A percentile compares a stretch with the other conserved stretches of the same genome.
phyloP scores from a whole-genome alignment of 2,329 filamentous ascomycete genomes.

The Tolypocladium amazonense region DNA sequence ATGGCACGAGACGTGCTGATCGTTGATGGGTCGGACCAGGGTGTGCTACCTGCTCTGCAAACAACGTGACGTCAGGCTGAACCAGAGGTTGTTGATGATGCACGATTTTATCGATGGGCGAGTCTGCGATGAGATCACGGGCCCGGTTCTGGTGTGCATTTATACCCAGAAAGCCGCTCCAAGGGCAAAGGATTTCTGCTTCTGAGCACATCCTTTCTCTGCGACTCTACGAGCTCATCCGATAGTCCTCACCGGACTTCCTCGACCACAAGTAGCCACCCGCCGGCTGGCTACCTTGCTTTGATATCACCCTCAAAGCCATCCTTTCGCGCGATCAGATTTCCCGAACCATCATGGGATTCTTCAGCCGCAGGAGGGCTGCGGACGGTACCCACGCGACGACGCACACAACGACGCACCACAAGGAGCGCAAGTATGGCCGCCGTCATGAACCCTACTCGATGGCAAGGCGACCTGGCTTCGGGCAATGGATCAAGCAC shows the following conservation, averaged over 20 bases:
- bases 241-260: neutral
- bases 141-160: neutral
- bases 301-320: neutral
- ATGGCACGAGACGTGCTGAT: neutral
- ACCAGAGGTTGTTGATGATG: neutral
- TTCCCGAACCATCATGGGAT: neutral
- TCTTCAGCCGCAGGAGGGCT: neutral
- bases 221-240: neutral
- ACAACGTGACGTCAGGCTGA: neutral
- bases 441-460: conserved; percentile 16
- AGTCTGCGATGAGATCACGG: neutral
- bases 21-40: neutral
- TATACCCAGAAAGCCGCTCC: neutral
- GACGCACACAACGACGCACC: neutral
- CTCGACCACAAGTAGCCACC: neutral
- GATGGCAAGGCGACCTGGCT: conserved; percentile 43
- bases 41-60: neutral
- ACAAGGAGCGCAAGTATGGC: neutral
- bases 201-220: neutral
- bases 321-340: neutral
- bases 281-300: neutral
- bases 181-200: neutral
- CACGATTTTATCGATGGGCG: neutral
- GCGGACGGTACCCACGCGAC: neutral
- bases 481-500: conserved; percentile 60